A percentile compares a stretch with the other conserved stretches of the same genome.
phyloP scores from a whole-genome alignment of 805 yeast species.

The Hanseniaspora occidentalis region DNA sequence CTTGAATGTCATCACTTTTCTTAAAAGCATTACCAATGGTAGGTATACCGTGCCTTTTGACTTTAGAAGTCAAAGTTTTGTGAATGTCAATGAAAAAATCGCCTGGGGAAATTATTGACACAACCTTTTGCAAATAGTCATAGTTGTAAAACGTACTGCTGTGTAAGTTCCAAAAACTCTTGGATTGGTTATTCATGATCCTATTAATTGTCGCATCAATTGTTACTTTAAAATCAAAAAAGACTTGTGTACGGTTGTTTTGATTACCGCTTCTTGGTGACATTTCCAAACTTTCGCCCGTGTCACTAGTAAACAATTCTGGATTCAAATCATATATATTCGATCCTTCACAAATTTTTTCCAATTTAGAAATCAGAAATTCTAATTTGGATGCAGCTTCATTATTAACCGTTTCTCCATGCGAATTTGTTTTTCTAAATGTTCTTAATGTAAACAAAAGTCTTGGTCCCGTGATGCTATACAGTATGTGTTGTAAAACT shows the following conservation, averaged over 20 bases:
- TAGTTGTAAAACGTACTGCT: conserved; percentile 25
- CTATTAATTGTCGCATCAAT: conserved; percentile 22
- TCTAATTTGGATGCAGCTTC: conserved; percentile 20
- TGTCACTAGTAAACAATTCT: conserved; percentile 11
- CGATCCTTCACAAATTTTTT: conserved; percentile 13
- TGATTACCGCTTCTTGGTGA: too few species aligned
- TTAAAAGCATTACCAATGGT: neutral
- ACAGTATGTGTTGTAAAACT: conserved; percentile 30
- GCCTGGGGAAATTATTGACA: conserved; percentile 18
- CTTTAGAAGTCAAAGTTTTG: conserved; percentile 17
- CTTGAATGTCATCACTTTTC: neutral
- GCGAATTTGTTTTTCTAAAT: conserved; percentile 13
- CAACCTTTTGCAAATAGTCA: conserved; percentile 19
- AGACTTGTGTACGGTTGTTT: conserved; percentile 6
- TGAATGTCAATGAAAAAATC: conserved; percentile 18
- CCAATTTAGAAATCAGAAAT: conserved; percentile 14
- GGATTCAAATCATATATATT: conserved; percentile 21
- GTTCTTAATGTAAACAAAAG: conserved; percentile 16
- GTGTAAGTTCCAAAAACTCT: conserved; percentile 25
- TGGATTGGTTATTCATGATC: conserved; percentile 23
- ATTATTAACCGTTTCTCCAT: conserved; percentile 12
- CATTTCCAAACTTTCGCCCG: too few species aligned
- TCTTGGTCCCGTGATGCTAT: conserved; percentile 20
- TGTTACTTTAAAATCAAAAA: conserved; percentile 14
- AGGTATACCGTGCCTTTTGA: conserved; percentile 15